Percentiles rank a stretch among this genome's conserved stretches.
phyloP scores from a whole-genome alignment of 495 filamentous ascomycete species.

The Penicillium taxi region DNA sequence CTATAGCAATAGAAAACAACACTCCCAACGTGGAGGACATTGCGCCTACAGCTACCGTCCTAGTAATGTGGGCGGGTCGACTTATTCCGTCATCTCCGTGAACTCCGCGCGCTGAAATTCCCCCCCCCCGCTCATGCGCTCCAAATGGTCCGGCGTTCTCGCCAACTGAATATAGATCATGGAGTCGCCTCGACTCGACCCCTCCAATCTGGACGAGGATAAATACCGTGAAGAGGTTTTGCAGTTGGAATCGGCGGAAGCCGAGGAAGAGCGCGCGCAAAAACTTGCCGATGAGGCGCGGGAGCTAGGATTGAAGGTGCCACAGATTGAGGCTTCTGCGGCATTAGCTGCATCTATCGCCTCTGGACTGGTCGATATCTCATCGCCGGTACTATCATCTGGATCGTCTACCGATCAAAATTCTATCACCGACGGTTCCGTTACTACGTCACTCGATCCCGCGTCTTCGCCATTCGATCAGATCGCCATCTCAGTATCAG shows the following conservation, averaged over 20 bases:
- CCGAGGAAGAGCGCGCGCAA: slow-evolving; percentile 30
- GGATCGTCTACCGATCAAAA: slow-evolving; percentile 34
- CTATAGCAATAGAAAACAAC: no score
- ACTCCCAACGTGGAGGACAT: no score
- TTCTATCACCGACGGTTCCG: slow-evolving; percentile 23
- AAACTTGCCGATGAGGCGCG: slow-evolving; percentile 33
- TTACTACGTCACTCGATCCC: slow-evolving; percentile 19
- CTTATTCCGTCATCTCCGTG: slow-evolving; percentile 7
- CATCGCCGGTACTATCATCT: slow-evolving; percentile 31
- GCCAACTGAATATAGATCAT: slow-evolving; percentile 14
- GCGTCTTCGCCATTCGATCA: slow-evolving; percentile 21
- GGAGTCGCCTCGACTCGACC: slow-evolving; percentile 5
- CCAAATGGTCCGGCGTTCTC: slow-evolving; percentile 19
- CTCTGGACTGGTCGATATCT: slow-evolving; percentile 32
- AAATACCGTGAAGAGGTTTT: slow-evolving; percentile 37
- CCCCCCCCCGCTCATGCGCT: slow-evolving; percentile 15
- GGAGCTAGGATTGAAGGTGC: slow-evolving; percentile 32
- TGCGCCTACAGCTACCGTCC: no score
- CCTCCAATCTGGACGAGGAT: slow-evolving; percentile 24
- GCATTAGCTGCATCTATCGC: slow-evolving; percentile 35
- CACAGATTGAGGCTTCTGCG: slow-evolving; percentile 31
- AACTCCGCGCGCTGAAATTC: slow-evolving; percentile 3
- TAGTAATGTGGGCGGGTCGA: slow-evolving; percentile 33
- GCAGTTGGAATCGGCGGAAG: slow-evolving; percentile 25
- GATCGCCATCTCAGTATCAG: slow-evolving; percentile 29